phyloP scores from a whole-genome alignment of 345 rosid species.

The Salix arbutifolia region DNA sequence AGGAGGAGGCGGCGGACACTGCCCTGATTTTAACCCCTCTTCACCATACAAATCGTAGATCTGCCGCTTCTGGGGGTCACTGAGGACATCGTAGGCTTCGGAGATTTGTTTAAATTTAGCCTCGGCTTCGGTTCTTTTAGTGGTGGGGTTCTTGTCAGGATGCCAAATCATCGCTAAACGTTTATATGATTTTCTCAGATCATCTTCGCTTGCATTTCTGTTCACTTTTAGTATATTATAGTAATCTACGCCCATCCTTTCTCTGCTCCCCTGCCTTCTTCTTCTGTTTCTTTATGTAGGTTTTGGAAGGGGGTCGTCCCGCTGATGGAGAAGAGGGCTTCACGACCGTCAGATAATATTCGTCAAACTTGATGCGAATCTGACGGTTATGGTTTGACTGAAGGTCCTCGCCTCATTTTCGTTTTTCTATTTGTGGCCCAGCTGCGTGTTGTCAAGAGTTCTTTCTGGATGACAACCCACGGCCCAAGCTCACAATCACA shows the following conservation, averaged over 20 bases:
- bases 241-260: slow-evolving; percentile 77
- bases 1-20: slow-evolving; percentile 44
- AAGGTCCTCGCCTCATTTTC: no score
- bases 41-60: slow-evolving; percentile 94
- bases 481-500: no score
- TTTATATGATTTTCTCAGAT: slow-evolving; percentile 80
- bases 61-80: slow-evolving; percentile 81
- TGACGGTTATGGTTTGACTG: slow-evolving; percentile 18
- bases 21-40: slow-evolving; percentile 78
- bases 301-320: not conserved
- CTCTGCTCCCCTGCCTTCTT: not conserved
- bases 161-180: slow-evolving; percentile 97
- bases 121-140: slow-evolving; percentile 63
- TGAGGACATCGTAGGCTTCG: slow-evolving; percentile 68
- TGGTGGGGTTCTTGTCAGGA: slow-evolving; percentile 85
- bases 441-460: no score
- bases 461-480: no score
- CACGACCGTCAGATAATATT: slow-evolving; percentile 7
- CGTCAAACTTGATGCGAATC: slow-evolving; percentile 8
- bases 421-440: no score
- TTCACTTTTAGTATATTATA: slow-evolving; percentile 90
- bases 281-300: not conserved
- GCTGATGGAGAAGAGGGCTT: not conserved
- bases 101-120: slow-evolving; percentile 91
- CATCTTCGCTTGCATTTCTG: slow-evolving; percentile 78